These are phyloP conservation scores for Blastobotrys peoriensis DNA, from an alignment of 805 yeast species.

Conservation along the genomic window DNA sequence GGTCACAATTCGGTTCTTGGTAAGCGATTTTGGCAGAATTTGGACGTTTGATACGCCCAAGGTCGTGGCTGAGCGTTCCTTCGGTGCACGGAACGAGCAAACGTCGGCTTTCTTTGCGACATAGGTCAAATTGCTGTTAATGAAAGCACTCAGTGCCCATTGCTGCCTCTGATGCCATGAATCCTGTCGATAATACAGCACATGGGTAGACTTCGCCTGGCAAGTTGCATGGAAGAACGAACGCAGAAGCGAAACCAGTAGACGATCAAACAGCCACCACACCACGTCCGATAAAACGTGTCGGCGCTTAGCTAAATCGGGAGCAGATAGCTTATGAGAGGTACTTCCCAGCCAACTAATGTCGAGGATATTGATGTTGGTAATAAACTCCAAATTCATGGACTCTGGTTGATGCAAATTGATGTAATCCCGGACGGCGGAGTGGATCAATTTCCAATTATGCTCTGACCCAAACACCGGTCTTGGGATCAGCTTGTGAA, in stretches of 20 bases:
- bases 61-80: constrained; percentile 10
- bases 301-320: constrained; percentile 34
- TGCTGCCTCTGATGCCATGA: constrained; percentile 46
- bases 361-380: constrained; percentile 37
- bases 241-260: constrained; percentile 43
- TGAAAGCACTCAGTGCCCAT: constrained; percentile 37
- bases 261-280: constrained; percentile 49
- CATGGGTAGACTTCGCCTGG: constrained; percentile 34
- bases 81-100: constrained; percentile 20
- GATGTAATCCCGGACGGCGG: constrained; percentile 35
- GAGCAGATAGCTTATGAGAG: constrained; percentile 30
- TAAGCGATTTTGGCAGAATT: constrained; percentile 49
- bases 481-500: constrained; percentile 46
- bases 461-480: constrained; percentile 46
- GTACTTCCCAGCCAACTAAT: constrained; percentile 51
- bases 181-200: constrained; percentile 50
- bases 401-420: constrained; percentile 34
- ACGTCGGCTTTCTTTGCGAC: constrained; percentile 24
- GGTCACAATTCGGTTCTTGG: constrained; percentile 9
- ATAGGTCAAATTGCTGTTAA: background rate
- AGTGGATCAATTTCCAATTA: constrained; percentile 41
- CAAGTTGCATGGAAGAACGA: constrained; percentile 63
- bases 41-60: constrained; percentile 37
- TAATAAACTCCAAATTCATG: constrained; percentile 30
- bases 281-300: constrained; percentile 39